Evolutionary conservation across 768 basidiomycete genomes (phyloP).

Genomic region (Macrolepiota albuminosa): DNA sequence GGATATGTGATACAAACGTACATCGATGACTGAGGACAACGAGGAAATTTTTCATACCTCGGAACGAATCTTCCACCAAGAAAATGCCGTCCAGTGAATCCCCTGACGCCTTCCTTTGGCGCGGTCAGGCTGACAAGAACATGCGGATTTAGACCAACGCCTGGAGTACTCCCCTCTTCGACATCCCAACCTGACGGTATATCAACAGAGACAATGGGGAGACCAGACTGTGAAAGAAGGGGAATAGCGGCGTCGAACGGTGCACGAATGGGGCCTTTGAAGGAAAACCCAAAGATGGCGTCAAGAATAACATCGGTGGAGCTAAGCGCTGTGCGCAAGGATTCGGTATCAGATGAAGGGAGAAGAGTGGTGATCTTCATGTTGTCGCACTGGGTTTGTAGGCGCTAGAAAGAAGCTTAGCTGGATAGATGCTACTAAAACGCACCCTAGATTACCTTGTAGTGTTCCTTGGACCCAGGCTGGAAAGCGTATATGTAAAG

Average conservation of each 20-base stretch:
- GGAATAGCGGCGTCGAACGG: conserved; percentile 81
- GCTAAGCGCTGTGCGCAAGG: conserved; percentile 45
- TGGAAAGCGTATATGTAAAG: conserved; percentile 20
- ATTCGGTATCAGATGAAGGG: conserved; percentile 38
- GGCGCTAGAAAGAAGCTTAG: conserved; percentile 42
- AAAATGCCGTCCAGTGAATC: conserved; percentile 82
- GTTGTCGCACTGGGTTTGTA: conserved; percentile 84
- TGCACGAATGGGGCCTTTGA: conserved; percentile 81
- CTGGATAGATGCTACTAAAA: neutral
- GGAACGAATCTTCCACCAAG: conserved; percentile 93
- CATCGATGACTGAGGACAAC: neutral
- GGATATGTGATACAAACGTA: neutral
- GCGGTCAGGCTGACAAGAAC: conserved; percentile 90
- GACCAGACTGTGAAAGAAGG: conserved; percentile 52
- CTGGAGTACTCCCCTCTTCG: conserved; percentile 61
- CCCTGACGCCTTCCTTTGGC: conserved; percentile 82
- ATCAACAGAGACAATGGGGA: conserved; percentile 92
- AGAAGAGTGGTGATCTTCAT: conserved; percentile 76
- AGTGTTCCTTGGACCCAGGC: conserved; percentile 93
- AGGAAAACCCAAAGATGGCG: conserved; percentile 98
- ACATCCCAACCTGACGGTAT: conserved; percentile 98
- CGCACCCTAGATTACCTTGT: conserved; percentile 48
- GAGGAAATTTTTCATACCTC: conserved; percentile 46
- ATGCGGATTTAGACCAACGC: conserved; percentile 62
- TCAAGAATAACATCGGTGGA: conserved; percentile 84